Conservation (phyloP, 1,284 basidiomycete species). For the Boletus semigastroideus region DNA sequence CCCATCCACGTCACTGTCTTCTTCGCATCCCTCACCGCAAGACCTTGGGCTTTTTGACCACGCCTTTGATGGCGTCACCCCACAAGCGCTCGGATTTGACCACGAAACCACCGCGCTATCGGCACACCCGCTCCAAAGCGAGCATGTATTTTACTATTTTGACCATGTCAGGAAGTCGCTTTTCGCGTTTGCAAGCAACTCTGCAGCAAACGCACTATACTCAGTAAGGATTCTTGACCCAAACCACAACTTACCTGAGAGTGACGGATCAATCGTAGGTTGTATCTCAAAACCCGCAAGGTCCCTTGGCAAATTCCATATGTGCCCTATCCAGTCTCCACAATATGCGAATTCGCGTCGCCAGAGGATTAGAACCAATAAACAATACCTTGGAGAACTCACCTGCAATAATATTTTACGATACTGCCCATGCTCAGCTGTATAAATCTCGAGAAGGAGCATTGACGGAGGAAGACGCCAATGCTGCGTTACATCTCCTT, state of each 20-base stretch:
- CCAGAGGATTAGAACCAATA: slow-evolving; percentile 56
- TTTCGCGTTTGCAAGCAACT: slow-evolving; percentile 55
- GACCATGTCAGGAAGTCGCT: slow-evolving; percentile 60
- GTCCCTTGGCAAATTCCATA: slow-evolving; percentile 66
- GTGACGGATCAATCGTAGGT: slow-evolving; percentile 42
- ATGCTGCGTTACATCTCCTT: slow-evolving; percentile 72
- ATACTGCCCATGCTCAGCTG: slow-evolving; percentile 56
- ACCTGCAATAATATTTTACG: slow-evolving; percentile 63
- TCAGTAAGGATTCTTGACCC: slow-evolving; percentile 43
- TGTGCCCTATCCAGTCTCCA: slow-evolving; percentile 76
- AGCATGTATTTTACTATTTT: slow-evolving; percentile 68
- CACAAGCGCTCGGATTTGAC: slow-evolving; percentile 24
- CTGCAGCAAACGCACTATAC: slow-evolving; percentile 58
- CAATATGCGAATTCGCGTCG: slow-evolving; percentile 58
- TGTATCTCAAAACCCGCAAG: slow-evolving; percentile 62
- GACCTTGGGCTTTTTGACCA: slow-evolving; percentile 31
- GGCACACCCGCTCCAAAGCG: slow-evolving; percentile 45
- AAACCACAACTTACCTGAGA: slow-evolving; percentile 2
- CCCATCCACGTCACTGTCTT: slow-evolving; percentile 31
- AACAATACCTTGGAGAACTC: slow-evolving; percentile 55
- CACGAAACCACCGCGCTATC: slow-evolving; percentile 27
- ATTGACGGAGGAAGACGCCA: slow-evolving; percentile 64
- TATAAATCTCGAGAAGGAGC: slow-evolving; percentile 39
- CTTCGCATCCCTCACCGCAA: slow-evolving; percentile 33
- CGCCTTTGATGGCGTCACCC: slow-evolving; percentile 24